phyloP scores from a whole-genome alignment of 2,329 filamentous ascomycete species.

The Aspergillus carbonarius region DNA sequence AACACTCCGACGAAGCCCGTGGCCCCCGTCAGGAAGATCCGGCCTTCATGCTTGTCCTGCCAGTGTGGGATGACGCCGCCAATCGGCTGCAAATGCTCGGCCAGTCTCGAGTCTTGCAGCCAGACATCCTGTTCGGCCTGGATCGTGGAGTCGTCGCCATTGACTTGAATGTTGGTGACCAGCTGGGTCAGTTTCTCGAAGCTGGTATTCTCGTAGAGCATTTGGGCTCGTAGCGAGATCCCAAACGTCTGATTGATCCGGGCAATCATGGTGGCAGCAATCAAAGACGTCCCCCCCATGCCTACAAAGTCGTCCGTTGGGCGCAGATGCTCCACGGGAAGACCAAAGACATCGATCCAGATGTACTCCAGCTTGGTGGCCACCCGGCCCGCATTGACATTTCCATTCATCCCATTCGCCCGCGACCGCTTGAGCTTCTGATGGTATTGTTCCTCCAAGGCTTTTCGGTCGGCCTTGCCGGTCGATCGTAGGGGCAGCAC shows the following conservation, averaged over 20 bases:
- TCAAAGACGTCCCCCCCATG: constrained; percentile 23
- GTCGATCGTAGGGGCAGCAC: constrained; percentile 70
- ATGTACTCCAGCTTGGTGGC: neutral
- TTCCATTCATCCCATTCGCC: neutral
- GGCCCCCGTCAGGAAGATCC: constrained; percentile 74
- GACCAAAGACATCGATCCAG: constrained; percentile 2
- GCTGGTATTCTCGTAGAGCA: constrained; percentile 22
- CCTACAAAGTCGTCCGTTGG: constrained; percentile 21
- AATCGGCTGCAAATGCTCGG: neutral
- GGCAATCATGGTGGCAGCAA: constrained; percentile 20
- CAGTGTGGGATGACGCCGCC: neutral
- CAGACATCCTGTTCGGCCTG: constrained; percentile 17
- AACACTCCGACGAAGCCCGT: constrained; percentile 82
- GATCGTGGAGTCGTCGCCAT: neutral
- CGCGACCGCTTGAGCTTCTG: neutral
- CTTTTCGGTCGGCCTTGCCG: constrained; percentile 58
- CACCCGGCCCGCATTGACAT: neutral
- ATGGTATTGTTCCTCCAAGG: constrained; percentile 11
- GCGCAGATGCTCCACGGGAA: neutral
- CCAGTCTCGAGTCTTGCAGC: constrained; percentile 20
- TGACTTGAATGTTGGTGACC: constrained; percentile 7
- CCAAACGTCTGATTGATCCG: constrained; percentile 16
- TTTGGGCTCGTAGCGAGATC: constrained; percentile 15
- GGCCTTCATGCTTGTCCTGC: constrained; percentile 16
- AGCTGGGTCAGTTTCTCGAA: constrained; percentile 9